Base-by-base conservation (phyloP, 352 stramenopile genomes). In the Pilasporangium apinafurcum region DNA sequence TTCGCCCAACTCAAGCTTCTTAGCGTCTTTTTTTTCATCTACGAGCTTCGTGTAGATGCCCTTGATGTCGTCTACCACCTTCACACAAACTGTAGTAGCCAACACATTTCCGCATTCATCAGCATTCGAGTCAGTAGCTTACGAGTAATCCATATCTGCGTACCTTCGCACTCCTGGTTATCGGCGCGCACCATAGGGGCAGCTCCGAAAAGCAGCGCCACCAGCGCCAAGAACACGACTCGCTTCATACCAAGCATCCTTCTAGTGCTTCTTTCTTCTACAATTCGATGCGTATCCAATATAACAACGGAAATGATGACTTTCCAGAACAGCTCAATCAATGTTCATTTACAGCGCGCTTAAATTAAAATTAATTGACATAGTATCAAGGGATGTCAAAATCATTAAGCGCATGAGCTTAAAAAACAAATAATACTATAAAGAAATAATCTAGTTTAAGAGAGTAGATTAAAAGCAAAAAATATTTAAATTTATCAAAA, bases 101-200 rank as follows among this genome's bases (percentile, higher is more conserved):
- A 17, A 47, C 32, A 34, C 12, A 32, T 21, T 22, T 17, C 6
- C 10, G 10, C 32, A 32, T 31, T 29, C 20, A 45, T 1, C 13
- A 21, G 20, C 34, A 59, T n/a, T n/a, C n/a, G n/a, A n/a, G n/a
- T n/a, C n/a, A n/a, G n/a, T n/a, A n/a, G n/a, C n/a, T n/a, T n/a
- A n/a, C n/a, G n/a, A n/a, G n/a, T n/a, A n/a, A n/a, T n/a, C n/a
- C n/a, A n/a, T n/a, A n/a, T n/a, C n/a, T n/a, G n/a, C 62, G 16
- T 22, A 96, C 89, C 86, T 95, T 97, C 88, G 55, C 90, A 97
- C 22, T 96, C 83, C 59, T 86, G 85, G 49, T 72, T 47, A 32
- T 94, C 85, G 10, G 68, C 72, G 16, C 73, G 67, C 2, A 70
- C 72, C 34, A 59, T 53, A 2, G 66, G 56, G 12, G 48, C 33